A percentile compares a stretch with the other conserved stretches of the same genome.
Evolutionary conservation across 768 basidiomycete species (phyloP).

Genomic region (Naganishia onofrii): DNA sequence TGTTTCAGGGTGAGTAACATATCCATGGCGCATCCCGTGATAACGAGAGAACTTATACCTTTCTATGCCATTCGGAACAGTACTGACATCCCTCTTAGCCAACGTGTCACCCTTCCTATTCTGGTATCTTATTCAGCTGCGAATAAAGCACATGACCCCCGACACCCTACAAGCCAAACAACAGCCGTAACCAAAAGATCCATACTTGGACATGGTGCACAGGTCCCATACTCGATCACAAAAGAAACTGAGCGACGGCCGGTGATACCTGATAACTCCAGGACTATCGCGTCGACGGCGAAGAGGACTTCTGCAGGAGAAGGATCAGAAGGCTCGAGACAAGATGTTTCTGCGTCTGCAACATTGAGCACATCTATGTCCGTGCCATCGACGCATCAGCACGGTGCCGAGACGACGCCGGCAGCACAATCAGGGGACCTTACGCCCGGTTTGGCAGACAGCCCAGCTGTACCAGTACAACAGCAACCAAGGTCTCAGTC

Average conservation of each 20-base stretch:
- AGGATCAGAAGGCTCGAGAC: not conserved
- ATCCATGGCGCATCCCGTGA: not conserved
- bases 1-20: constrained; percentile 67
- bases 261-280: not conserved
- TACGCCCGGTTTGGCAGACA: too few relatives aligned
- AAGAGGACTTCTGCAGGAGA: not conserved
- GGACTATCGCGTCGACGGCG: not conserved
- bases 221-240: not conserved
- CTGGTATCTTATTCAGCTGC: not conserved
- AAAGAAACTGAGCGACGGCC: not conserved
- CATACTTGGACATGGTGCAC: not conserved
- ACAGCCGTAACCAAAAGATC: constrained; percentile 18
- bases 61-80: not conserved
- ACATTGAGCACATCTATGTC: not conserved
- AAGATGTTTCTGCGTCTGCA: not conserved
- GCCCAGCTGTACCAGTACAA: not conserved
- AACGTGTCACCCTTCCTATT: constrained; percentile 5
- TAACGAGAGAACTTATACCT: not conserved
- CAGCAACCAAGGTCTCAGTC: not conserved
- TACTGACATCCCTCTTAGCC: constrained; percentile 7
- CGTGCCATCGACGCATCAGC: not conserved
- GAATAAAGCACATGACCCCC: constrained; percentile 9
- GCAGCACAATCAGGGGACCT: not conserved
- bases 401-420: not conserved
- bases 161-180: constrained; percentile 15